A percentile compares a stretch with the other conserved stretches of the same genome.
Conservation (phyloP, 768 basidiomycete species). For the Amanita rubescens region DNA sequence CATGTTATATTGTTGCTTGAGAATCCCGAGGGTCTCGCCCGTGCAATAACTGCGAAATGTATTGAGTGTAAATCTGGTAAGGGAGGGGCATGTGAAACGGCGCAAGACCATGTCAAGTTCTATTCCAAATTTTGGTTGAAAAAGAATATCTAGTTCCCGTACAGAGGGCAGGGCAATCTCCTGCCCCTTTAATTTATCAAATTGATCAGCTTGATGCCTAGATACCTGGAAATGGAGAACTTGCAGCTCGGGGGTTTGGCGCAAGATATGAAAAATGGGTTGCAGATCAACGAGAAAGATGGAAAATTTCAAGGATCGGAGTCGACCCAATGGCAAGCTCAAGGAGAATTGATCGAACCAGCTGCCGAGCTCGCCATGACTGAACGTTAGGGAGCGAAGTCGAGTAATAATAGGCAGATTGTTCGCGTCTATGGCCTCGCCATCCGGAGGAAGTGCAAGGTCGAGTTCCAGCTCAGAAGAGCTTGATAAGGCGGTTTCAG, state of each 20-base stretch:
- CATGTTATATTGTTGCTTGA: neutral
- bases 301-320: neutral
- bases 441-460: accelerated
- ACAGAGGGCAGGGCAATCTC: neutral
- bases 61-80: neutral
- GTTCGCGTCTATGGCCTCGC: too few relatives aligned
- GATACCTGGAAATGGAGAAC: neutral
- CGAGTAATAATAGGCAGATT: neutral
- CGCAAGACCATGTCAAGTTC: neutral
- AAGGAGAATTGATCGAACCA: too few relatives aligned
- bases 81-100: neutral
- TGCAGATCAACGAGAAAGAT: neutral
- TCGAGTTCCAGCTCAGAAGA: neutral
- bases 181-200: neutral
- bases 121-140: too few relatives aligned
- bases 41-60: neutral
- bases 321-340: neutral
- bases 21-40: neutral
- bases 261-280: neutral
- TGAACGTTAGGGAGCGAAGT: neutral
- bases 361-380: too few relatives aligned
- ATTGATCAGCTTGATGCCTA: too few relatives aligned
- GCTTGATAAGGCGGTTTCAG: neutral
- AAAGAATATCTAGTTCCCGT: neutral
- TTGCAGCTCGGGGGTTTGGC: neutral